Evolutionary conservation across 2,329 filamentous ascomycete genomes (phyloP), one percentile per base, ranked within the genome.

Genomic region (Didymella sp.): DNA sequence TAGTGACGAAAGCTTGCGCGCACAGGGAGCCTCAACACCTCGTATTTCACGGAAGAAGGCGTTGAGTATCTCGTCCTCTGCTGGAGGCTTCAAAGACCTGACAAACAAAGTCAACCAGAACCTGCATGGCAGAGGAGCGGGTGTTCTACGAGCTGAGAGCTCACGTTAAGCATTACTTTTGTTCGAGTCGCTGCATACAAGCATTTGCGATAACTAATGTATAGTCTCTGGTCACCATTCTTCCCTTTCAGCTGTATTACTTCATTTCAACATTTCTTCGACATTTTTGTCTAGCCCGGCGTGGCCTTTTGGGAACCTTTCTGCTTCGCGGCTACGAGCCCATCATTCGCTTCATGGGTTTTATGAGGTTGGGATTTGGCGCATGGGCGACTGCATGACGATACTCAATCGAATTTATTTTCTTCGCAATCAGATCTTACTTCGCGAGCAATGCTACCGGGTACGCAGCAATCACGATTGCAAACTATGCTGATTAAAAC

Each of bases 21-120:
- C 68, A 35, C 70, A 72, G 54, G 64, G 65, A n/a, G 62, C 67
- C 13, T 70, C 73, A 3, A 66, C 76, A 42, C 73, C 78, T 27
- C 71, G 75, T 38, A 80, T 73, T 48, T 73, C 77, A 11, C 67
- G 79, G 21, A 81, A 80, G 67, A 78, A 77, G 56, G 70, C 73
- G 12, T 66, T 67, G 24, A 77, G 76, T 54, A 71, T 76, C 22
- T 73, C 74, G 41, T 73, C 73, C 4, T 67, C 74, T 3, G 72
- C 74, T 9, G 73, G 73, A 15, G 79, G 77, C 46, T 68, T 79
- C 60, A 80, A 80, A 66, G 78, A 77, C 19, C 64, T 81, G 35
- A 73, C 77, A 30, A 79, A 79, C 58, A 76, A 78, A 60, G 76
- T 81, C 41, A 78, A 79, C 49, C 77, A 78, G 57, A 79, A 77